Conservation (phyloP, 352 stramenopile species). For the Phytophthora constricta region DNA sequence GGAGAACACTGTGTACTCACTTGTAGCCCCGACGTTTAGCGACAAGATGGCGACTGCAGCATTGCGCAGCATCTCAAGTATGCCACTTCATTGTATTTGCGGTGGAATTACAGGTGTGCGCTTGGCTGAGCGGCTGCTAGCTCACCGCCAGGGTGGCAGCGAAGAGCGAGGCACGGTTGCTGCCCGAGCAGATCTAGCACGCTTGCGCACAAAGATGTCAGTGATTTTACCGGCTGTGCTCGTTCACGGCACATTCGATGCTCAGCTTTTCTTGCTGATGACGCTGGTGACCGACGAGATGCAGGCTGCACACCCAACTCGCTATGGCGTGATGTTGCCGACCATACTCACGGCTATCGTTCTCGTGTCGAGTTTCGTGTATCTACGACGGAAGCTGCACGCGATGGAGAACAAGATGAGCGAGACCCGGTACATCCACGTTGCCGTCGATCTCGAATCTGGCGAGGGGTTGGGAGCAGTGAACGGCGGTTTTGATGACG, state of each 20-base stretch:
- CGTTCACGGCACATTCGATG: conserved; percentile 67
- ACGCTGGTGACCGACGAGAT: conserved; percentile 46
- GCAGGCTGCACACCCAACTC: conserved; percentile 35
- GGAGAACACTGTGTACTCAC: conserved; percentile 66
- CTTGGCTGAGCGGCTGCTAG: conserved; percentile 48
- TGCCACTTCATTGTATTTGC: conserved; percentile 69
- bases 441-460: conserved; percentile 54
- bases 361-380: conserved; percentile 38
- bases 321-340: conserved; percentile 49
- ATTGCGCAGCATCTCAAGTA: conserved; percentile 50
- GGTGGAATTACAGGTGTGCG: conserved; percentile 68
- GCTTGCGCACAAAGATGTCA: conserved; percentile 45
- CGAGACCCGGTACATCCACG: conserved; percentile 53
- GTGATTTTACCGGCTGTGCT: conserved; percentile 55
- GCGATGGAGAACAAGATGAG: conserved; percentile 58
- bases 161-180: conserved; percentile 20
- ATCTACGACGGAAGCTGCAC: conserved; percentile 40
- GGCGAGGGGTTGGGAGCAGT: conserved; percentile 33
- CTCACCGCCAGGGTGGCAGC: conserved; percentile 24
- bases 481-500: conserved; percentile 36
- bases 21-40: conserved; percentile 36
- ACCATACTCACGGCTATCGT: conserved; percentile 31
- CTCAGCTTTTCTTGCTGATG: conserved; percentile 63
- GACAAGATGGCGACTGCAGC: conserved; percentile 48
- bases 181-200: conserved; percentile 26